These are phyloP conservation scores for Paraphaeosphaeria sporulosa DNA, from an alignment of 2,329 filamentous ascomycete species.

Conservation along the genomic window DNA sequence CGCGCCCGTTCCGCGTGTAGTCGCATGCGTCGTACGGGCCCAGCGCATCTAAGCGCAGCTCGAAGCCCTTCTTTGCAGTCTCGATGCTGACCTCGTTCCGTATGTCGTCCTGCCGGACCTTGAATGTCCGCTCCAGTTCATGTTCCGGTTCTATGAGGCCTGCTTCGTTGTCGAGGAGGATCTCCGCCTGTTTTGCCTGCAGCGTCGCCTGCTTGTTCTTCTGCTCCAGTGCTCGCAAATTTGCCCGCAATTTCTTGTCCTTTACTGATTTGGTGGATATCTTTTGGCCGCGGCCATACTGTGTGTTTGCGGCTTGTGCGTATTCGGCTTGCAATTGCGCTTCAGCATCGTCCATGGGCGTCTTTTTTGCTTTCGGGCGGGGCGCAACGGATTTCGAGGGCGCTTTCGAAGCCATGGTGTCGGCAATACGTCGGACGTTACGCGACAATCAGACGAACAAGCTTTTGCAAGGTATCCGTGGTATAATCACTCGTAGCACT, in stretches of 20 bases:
- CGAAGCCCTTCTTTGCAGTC: conserved; percentile 91
- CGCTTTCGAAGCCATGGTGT: conserved; percentile 32
- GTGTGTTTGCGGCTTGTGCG: conserved; percentile 65
- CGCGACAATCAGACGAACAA: not conserved
- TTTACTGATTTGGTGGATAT: conserved; percentile 77
- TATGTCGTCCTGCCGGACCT: conserved; percentile 89
- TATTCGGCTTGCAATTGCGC: conserved; percentile 40
- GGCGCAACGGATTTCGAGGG: conserved; percentile 26
- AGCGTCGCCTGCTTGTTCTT: conserved; percentile 84
- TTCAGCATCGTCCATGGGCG: conserved; percentile 37
- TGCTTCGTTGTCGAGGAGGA: conserved; percentile 83
- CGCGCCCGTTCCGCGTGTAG: conserved; percentile 87
- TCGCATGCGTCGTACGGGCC: conserved; percentile 89
- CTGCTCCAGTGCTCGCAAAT: conserved; percentile 77
- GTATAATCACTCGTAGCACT: not conserved
- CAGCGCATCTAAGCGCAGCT: conserved; percentile 74
- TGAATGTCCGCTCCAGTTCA: conserved; percentile 90
- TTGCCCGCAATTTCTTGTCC: conserved; percentile 89
- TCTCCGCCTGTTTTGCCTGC: conserved; percentile 93
- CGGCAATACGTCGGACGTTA: too few relatives aligned
- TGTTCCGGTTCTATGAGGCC: conserved; percentile 90
- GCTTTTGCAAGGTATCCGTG: not conserved
- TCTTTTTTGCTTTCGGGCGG: conserved; percentile 33
- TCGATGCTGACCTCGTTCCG: conserved; percentile 75
- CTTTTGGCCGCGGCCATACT: conserved; percentile 83